Base-by-base conservation (phyloP, 768 basidiomycete species). In the Russula brevipes region DNA sequence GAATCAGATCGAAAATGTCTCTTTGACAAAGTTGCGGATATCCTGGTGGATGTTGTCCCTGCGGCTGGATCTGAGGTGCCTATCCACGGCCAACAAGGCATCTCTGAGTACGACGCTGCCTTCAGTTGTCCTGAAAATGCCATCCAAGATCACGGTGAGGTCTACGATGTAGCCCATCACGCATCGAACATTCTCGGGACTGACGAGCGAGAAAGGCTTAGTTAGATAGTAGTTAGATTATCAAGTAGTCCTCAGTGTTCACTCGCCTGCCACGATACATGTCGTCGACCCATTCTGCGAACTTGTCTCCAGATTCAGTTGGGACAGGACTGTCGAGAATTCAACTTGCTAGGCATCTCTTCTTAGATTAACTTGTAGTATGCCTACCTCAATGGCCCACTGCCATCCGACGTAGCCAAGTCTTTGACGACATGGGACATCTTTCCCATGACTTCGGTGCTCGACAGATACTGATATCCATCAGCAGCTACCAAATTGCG, bases 351-450 rank as follows among this genome's bases (percentile, higher is more conserved):
- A 11, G 35, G 19, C 1, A 2, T 47, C 2, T 35, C 10, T 5
- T 35, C 17, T 46, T 30, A 6, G 36, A 30, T 10, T 14, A 11
- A 12, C 30, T 2, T 17, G 33, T 35, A 36, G 16, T 9, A 45
- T n/a, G 24, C 60, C 30, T 33, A 61, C 60, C 46, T 42, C 17
- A 24, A 4, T 2, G 41, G 16, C 31, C 9, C 5, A 8, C 5
- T 2, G n/a, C 17, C 24, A n/a, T 0, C 12, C 4, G 60, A 5
- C 2, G n/a, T 49, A 42, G 46, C 54, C 14, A 61, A 42, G 30
- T 61, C 60, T 38, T 51, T 42, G 54, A 61, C 54, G 12, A 61
- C 9, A 24, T 61, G 46, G 17, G 47, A 61, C 54, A 61, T 56
- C 14, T 8, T 35, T 7, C 3, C 49, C 30, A 44, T 56, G 33